These are phyloP conservation scores for Fraxinus floribunda DNA, from an alignment of 305 asterid species.

Conservation along the genomic window DNA sequence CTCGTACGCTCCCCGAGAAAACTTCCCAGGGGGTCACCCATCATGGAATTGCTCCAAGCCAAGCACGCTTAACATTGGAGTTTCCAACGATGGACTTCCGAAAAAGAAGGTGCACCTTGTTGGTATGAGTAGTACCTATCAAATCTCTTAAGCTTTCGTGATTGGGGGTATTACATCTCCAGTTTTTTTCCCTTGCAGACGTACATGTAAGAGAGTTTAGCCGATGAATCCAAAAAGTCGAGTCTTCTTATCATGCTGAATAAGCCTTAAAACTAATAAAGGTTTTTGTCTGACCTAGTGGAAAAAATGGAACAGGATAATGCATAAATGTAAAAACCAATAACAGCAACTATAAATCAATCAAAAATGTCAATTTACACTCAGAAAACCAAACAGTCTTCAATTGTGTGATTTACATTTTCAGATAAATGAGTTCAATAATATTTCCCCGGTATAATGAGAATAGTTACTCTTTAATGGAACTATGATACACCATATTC, in stretches of 20 bases:
- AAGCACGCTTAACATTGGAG: too few relatives aligned
- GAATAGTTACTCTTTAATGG: constrained; percentile 1
- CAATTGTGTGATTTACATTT: constrained; percentile 27
- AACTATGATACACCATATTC: constrained; percentile 9
- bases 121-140: too few relatives aligned
- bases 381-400: not conserved
- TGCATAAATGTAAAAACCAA: not conserved
- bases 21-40: too few relatives aligned
- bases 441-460: constrained; percentile 7
- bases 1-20: too few relatives aligned
- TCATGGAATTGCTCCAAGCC: too few relatives aligned
- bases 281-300: not conserved
- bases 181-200: not conserved
- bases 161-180: too few relatives aligned
- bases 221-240: not conserved
- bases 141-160: too few relatives aligned
- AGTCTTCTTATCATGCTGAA: not conserved
- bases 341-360: not conserved
- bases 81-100: too few relatives aligned
- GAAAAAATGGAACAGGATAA: not conserved
- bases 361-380: not conserved
- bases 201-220: not conserved
- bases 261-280: not conserved
- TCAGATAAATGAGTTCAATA: constrained; percentile 19
- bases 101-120: too few relatives aligned